Evolutionary conservation across 192 early-diverging fungal species (phyloP), one percentile per base, ranked within the genome.

Genomic region (Coemansia sp.): DNA sequence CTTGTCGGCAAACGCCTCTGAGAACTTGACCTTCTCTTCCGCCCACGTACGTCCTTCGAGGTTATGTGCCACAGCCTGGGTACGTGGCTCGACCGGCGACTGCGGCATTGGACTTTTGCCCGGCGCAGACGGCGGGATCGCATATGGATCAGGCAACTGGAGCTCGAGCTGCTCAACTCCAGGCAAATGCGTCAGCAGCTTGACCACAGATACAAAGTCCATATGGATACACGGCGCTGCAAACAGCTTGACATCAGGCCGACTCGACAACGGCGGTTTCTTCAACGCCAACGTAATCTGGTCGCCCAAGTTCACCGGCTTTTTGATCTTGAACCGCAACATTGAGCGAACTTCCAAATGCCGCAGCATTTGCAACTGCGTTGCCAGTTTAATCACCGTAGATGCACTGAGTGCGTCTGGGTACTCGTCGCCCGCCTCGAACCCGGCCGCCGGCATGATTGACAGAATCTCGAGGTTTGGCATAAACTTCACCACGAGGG

Each of bases 151-250:
- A 16, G 77, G 72, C 35, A 80, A 49, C 62, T 69, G 67, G 55
- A 80, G 71, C 68, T 80, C 77, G 14, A 80, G 65, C 58, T 80
- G 77, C 72, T 80, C 77, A 6, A 80, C 50, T 6, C 72, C 68
- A 0, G 77, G 77, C 58, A 80, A 45, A 21, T 59, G 70, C 10
- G 65, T 59, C 5, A 80, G 72, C 63, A 80, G 57, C 25, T 62
- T 31, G 14, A 73, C 41, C 8, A 74, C 59, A 4, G 77, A 80
- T 9, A 64, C 61, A 53, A 80, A 74, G 62, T 80, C 77, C 77
- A 80, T 80, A 17, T 74, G 72, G 19, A 80, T 26, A 17, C 61
- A 57, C 4, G 77, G 77, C 35, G 63, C 59, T 0, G 77, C 77
- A 53, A 80, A 65, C 49, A 80, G 59, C 41, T 67, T 71, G 25